Percentiles rank a stretch among this genome's conserved stretches.
These are phyloP conservation scores for Chaetomium sp. DNA, from an alignment of 2,329 filamentous ascomycete genomes.

Conservation along the genomic window DNA sequence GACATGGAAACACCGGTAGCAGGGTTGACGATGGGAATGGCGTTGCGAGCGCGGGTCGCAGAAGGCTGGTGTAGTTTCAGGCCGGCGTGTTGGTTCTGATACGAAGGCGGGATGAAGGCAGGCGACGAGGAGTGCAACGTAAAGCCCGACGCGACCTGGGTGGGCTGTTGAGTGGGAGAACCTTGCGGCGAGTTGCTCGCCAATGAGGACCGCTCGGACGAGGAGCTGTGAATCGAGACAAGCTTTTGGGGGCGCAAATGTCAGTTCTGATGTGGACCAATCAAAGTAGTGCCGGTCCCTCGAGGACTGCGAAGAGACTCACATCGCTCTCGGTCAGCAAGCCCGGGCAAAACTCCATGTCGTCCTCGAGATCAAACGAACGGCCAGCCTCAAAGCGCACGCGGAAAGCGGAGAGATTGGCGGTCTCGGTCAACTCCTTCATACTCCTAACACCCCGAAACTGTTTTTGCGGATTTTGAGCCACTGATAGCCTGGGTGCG, in stretches of 20 bases:
- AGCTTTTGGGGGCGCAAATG: constrained; percentile 45
- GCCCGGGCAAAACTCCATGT: constrained; percentile 90
- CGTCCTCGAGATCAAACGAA: constrained; percentile 93
- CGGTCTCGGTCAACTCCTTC: constrained; percentile 78
- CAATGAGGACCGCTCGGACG: constrained; percentile 87
- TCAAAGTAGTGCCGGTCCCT: background rate
- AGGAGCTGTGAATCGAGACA: constrained; percentile 82
- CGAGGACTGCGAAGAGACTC: constrained; percentile 35
- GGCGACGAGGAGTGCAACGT: constrained; percentile 64
- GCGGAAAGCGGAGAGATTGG: constrained; percentile 70
- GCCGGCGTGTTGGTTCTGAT: constrained; percentile 58
- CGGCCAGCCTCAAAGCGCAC: constrained; percentile 83
- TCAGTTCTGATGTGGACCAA: constrained; percentile 16
- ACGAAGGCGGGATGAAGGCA: constrained; percentile 58
- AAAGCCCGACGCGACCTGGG: constrained; percentile 70
- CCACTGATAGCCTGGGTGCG: constrained; percentile 70
- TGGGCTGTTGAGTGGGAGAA: constrained; percentile 83
- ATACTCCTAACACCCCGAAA: constrained; percentile 78
- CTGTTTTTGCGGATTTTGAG: constrained; percentile 80
- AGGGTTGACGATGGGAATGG: constrained; percentile 96
- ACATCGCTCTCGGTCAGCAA: constrained; percentile 92
- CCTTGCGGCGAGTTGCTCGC: constrained; percentile 90
- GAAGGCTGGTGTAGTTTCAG: constrained; percentile 87
- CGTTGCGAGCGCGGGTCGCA: constrained; percentile 83
- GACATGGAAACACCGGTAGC: constrained; percentile 81